A percentile compares a stretch with the other conserved stretches of the same genome.
Conservation (phyloP, 495 filamentous ascomycete genomes). For the Aspergillus taichungensis region DNA sequence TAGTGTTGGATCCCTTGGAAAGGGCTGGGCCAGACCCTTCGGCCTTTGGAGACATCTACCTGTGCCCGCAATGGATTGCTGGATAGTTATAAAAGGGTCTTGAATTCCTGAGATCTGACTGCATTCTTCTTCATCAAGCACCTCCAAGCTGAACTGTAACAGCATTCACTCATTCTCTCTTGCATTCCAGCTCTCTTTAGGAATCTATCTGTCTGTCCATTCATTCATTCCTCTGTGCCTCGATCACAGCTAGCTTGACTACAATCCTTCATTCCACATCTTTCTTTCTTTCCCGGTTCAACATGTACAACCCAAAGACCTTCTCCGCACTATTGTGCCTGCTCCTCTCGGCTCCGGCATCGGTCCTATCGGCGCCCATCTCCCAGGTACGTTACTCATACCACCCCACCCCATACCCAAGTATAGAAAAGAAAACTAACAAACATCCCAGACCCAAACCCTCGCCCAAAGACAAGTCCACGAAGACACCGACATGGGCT, state of each 20-base stretch:
- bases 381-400: conserved; percentile 2
- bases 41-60: neutral
- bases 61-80: no score
- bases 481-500: conserved; percentile 20
- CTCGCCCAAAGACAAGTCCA: conserved; percentile 10
- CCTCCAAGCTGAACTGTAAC: no score
- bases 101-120: neutral
- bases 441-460: neutral
- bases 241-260: neutral
- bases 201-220: conserved; percentile 10
- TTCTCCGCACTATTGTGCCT: conserved; percentile 29
- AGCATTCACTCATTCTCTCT: conserved; percentile 1
- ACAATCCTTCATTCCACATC: conserved; percentile 6
- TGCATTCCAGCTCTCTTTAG: conserved; percentile 3
- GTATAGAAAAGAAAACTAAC: neutral
- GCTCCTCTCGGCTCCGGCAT: conserved; percentile 23
- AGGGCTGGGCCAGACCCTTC: conserved; percentile 2
- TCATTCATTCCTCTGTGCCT: conserved; percentile 13
- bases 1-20: conserved; percentile 1
- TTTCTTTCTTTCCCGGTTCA: conserved; percentile 6
- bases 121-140: neutral
- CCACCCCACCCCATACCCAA: neutral
- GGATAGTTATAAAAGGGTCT: conserved; percentile 4
- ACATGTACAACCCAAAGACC: conserved; percentile 27
- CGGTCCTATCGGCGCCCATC: conserved; percentile 25